A percentile compares a stretch with the other conserved stretches of the same genome.
Evolutionary conservation across 306 rosid genomes (phyloP).

Genomic region (Myrica gale): DNA sequence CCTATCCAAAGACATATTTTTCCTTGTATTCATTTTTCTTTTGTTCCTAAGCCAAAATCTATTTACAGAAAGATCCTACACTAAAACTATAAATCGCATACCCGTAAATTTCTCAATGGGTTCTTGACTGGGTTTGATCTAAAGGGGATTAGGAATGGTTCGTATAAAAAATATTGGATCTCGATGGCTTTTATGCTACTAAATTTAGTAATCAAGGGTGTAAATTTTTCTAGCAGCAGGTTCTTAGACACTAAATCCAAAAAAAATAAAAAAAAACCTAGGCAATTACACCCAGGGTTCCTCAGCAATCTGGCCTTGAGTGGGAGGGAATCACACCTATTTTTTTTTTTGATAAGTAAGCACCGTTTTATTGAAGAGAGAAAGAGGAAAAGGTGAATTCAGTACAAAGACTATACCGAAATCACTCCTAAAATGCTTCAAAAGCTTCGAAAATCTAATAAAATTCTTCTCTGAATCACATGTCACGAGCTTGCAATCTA

Average conservation of each 20-base stretch:
- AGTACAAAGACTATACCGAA: too few relatives aligned
- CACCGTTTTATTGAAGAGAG: too few relatives aligned
- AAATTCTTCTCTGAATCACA: neutral
- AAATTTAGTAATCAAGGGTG: neutral
- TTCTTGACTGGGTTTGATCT: neutral
- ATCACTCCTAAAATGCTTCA: neutral
- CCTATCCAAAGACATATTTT: neutral
- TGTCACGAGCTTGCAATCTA: neutral
- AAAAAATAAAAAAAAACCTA: neutral
- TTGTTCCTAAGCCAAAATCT: neutral
- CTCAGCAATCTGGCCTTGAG: neutral
- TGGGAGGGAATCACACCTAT: neutral
- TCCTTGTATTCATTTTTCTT: neutral
- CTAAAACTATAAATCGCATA: neutral
- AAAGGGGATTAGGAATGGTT: neutral
- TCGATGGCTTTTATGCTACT: neutral
- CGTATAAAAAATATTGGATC: neutral
- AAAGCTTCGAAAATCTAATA: neutral
- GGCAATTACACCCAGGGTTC: neutral
- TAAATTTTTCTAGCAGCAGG: too few relatives aligned
- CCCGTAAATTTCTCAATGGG: neutral
- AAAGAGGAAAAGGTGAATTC: too few relatives aligned
- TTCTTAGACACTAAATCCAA: too few relatives aligned
- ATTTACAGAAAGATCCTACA: neutral
- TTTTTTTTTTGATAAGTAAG: too few relatives aligned